These are phyloP conservation scores for Dendrostoma leiphaemia DNA, from an alignment of 2,329 filamentous ascomycete species.

Conservation along the genomic window DNA sequence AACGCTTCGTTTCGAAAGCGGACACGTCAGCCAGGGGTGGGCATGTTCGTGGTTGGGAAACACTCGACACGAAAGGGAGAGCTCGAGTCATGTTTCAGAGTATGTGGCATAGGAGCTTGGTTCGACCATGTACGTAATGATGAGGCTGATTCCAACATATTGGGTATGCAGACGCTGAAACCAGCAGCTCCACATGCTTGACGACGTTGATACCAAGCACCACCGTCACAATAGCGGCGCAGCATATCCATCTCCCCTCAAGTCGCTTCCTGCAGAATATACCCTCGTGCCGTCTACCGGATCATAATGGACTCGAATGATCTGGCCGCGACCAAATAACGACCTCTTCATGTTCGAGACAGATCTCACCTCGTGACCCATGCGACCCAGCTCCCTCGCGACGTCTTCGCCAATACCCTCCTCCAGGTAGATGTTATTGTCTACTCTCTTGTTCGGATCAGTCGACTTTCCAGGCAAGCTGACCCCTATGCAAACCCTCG, in stretches of 20 bases:
- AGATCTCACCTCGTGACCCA: conserved; percentile 72
- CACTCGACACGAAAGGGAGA: too few relatives aligned
- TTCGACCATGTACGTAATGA: too few relatives aligned
- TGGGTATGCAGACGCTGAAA: background rate
- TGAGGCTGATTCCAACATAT: background rate
- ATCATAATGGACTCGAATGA: conserved; percentile 74
- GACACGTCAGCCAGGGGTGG: background rate
- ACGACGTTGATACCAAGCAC: background rate
- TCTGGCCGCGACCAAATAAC: conserved; percentile 80
- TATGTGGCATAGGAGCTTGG: background rate
- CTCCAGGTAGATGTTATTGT: conserved; percentile 72
- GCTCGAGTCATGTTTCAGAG: conserved; percentile 5
- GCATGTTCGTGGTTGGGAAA: background rate
- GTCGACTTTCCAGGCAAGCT: conserved; percentile 51
- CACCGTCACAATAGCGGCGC: conserved; percentile 16
- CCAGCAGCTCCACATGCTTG: background rate
- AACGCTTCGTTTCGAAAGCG: background rate
- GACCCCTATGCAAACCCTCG: conserved; percentile 79
- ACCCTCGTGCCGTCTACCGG: conserved; percentile 62
- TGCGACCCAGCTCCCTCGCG: conserved; percentile 58
- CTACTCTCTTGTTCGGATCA: conserved; percentile 54
- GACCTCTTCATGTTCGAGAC: conserved; percentile 61
- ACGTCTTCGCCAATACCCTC: conserved; percentile 71
- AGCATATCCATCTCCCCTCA: conserved; percentile 75
- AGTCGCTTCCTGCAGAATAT: conserved; percentile 86